phyloP scores from a whole-genome alignment of 352 stramenopile species.

The Phytophthora kernoviae region DNA sequence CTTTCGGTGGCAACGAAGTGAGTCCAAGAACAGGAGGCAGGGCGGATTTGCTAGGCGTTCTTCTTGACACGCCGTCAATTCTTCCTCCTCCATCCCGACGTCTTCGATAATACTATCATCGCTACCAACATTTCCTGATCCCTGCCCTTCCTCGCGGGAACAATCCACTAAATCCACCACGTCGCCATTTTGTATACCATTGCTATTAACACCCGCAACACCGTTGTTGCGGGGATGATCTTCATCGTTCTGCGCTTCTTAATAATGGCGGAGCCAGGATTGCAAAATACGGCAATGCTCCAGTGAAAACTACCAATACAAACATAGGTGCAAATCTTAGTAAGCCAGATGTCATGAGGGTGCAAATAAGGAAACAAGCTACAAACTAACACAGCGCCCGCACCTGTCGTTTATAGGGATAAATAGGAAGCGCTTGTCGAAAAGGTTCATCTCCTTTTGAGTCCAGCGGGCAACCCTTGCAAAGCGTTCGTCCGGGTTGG shows the following conservation, averaged over 20 bases:
- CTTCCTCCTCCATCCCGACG: constrained; percentile 50
- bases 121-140: not conserved
- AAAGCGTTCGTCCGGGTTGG: constrained; percentile 53
- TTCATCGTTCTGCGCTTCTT: constrained; percentile 44
- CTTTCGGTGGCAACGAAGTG: constrained; percentile 93
- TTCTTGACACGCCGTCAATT: constrained; percentile 41
- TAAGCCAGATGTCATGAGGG: too few relatives aligned
- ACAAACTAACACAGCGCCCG: not conserved
- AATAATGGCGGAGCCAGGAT: constrained; percentile 75
- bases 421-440: constrained; percentile 87
- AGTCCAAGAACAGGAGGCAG: constrained; percentile 95
- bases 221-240: constrained; percentile 1
- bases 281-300: constrained; percentile 88
- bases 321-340: not conserved
- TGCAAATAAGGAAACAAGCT: not conserved
- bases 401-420: constrained; percentile 91
- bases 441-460: constrained; percentile 82
- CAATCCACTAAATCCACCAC: constrained; percentile 45
- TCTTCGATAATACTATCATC: constrained; percentile 20
- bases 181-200: constrained; percentile 12
- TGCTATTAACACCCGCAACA: not conserved
- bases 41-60: constrained; percentile 49
- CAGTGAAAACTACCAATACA: constrained; percentile 79
- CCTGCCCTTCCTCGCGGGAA: constrained; percentile 11
- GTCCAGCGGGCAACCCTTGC: constrained; percentile 79